Evolutionary conservation across 2,329 filamentous ascomycete species (phyloP), one percentile per base, ranked within the genome.

Genomic region (Myriosclerotinia duriaeana): DNA sequence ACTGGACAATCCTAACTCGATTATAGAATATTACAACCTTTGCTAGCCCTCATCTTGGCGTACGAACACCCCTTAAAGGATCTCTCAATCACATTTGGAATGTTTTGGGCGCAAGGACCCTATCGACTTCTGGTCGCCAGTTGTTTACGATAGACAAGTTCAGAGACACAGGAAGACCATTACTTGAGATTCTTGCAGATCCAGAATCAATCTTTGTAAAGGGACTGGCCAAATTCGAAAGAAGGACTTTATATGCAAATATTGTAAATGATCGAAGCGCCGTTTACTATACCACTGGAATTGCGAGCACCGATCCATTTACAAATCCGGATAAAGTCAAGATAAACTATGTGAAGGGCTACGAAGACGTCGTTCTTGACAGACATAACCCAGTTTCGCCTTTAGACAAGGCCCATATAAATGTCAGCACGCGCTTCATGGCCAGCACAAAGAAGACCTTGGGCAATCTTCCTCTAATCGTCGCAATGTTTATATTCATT

Each of bases 81-180:
- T 84, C 84, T 79, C 81, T 84, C 66, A 88, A 87, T 75, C 85
- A 83, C 75, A 79, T 90, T 66, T 97, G 82, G 87, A 98, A 98
- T 75, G 85, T 89, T n/a, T 77, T 98, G 4, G 94, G 92, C 54
- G 89, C 92, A 0, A 84, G 90, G 66, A 92, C 89, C 0, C 79
- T 98, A 6, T 96, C 91, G 66, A 88, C 86, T 75, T 96, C 92
- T 0, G 94, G 94, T 6, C 84, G 89, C 60, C 94, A 98, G 76
- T 82, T 98, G 12, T 98, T 97, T 77, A 87, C 87, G 66, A 90
- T 95, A 68, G 94, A 98, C 79, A 81, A 84, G 6, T 97, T 97
- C 78, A 87, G 93, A 67, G 87, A 91, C 69, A 96, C 92, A 0
- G 88, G 86, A n/a, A 85, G 88, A 52, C 92, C 93, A 0, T 81